phyloP scores from a whole-genome alignment of 805 yeast species.

The Priceomyces melissophilus region DNA sequence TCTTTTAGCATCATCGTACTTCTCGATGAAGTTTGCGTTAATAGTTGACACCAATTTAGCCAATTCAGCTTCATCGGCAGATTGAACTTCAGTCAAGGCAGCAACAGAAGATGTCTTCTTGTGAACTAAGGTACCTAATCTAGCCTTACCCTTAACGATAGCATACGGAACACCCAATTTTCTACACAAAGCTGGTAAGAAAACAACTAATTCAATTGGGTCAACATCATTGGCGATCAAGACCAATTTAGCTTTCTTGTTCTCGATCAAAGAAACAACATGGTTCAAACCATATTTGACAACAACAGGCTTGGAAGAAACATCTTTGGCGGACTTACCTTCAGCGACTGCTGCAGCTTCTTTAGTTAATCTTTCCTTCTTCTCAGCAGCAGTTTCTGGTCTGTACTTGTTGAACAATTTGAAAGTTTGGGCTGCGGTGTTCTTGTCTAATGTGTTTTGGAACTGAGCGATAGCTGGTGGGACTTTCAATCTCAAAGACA shows the following conservation, averaged over 20 bases:
- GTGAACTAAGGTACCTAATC: constrained; percentile 96
- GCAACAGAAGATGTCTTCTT: constrained; percentile 96
- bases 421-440: constrained; percentile 96
- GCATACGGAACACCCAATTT: constrained; percentile 99
- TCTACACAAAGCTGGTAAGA: constrained; percentile 98
- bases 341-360: constrained; percentile 99
- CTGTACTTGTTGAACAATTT: constrained; percentile 98
- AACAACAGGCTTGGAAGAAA: constrained; percentile 92
- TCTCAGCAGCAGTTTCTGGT: constrained; percentile 96
- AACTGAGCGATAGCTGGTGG: constrained; percentile 98
- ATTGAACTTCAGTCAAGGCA: constrained; percentile 90
- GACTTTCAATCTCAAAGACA: constrained; percentile 93
- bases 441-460: constrained; percentile 94
- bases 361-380: constrained; percentile 98
- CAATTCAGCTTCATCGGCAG: constrained; percentile 93
- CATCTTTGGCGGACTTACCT: constrained; percentile 96
- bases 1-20: constrained; percentile 93
- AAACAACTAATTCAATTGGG: constrained; percentile 96
- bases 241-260: constrained; percentile 97
- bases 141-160: constrained; percentile 96
- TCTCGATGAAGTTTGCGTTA: constrained; percentile 88
- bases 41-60: constrained; percentile 90
- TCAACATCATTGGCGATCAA: constrained; percentile 98
- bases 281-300: constrained; percentile 99
- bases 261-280: constrained; percentile 94